Evolutionary conservation across 495 filamentous ascomycete genomes (phyloP).

Genomic region (Penicillium odoratum): DNA sequence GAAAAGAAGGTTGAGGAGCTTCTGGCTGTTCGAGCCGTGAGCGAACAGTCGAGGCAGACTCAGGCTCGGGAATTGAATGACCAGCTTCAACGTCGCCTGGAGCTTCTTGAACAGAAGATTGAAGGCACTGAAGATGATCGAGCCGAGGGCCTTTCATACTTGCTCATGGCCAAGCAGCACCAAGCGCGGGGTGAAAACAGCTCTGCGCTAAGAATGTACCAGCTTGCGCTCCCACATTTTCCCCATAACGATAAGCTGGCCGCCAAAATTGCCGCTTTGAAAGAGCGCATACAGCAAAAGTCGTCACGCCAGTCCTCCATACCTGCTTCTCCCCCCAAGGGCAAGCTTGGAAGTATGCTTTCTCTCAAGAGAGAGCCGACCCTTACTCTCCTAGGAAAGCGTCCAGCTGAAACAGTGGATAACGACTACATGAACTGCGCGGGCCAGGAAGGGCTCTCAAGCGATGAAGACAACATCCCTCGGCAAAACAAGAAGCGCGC

Average conservation of each 20-base stretch:
- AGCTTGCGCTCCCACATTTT: constrained; percentile 80
- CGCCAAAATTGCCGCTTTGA: constrained; percentile 71
- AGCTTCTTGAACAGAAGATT: constrained; percentile 80
- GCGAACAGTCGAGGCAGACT: constrained; percentile 48
- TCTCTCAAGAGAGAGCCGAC: constrained; percentile 39
- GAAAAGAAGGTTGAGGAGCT: constrained; percentile 89
- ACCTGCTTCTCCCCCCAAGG: constrained; percentile 25
- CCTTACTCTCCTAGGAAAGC: constrained; percentile 29
- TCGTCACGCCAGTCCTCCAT: constrained; percentile 19
- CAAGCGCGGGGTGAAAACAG: constrained; percentile 76
- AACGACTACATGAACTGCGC: constrained; percentile 34
- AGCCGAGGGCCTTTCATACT: constrained; percentile 76
- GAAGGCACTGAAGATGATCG: constrained; percentile 71
- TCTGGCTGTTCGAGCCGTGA: constrained; percentile 64
- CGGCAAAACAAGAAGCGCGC: constrained; percentile 43
- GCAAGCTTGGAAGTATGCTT: constrained; percentile 41
- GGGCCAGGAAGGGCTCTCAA: constrained; percentile 21
- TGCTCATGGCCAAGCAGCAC: constrained; percentile 91
- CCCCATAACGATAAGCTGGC: constrained; percentile 80
- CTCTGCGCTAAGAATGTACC: constrained; percentile 82
- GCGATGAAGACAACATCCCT: constrained; percentile 34
- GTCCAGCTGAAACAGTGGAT: constrained; percentile 33
- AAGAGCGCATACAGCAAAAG: constrained; percentile 55
- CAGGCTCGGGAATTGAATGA: constrained; percentile 64
- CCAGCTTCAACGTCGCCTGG: constrained; percentile 75